Evolutionary conservation across 768 basidiomycete genomes (phyloP), one percentile per base, ranked within the genome.

Genomic region (Termitomyces heimii): DNA sequence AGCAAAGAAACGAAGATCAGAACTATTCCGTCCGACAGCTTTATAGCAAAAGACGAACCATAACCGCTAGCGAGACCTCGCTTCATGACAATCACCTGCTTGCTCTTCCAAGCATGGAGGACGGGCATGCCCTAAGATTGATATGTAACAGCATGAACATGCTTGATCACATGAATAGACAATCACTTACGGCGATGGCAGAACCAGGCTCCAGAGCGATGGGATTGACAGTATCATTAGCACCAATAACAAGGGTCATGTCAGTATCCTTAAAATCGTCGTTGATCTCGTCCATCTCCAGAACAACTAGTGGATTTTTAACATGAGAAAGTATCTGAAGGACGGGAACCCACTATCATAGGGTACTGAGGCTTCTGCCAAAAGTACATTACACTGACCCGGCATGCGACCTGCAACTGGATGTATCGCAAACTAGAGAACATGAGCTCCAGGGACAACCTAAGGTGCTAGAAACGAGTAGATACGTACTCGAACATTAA

Each of bases 201-300:
- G 90, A 92, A 42, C 91, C 91, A 16, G 88, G 81, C 68, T 94
- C 92, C 13, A 94, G 76, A 10, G 91, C 89, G 61, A 94, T 92
- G 14, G 92, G 92, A 66, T 94, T 94, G 52, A 94, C 92, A 1
- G 92, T 94, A 66, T 94, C 92, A 64, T 94, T 94, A 20, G 92
- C 92, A 24, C 92, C 92, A 60, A 94, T 94, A 61, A 94, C 92
- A 20, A 94, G 82, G 7, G 88, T 89, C n/a, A 94, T 81, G 66
- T 94, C 92, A 0, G 92, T 94, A 35, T 91, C 89, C 53, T 78
- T 76, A 70, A 94, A 94, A 67, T 94, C 92, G 40, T 94, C 90
- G 67, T 94, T 94, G 74, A 94, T 94, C 71, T 94, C 92, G 59
- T 94, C 92, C 92, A 94, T 93, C 73, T 94, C 92, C 57, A 89